Conservation (phyloP, 2,329 filamentous ascomycete genomes). For the Penicillium capsulatum region DNA sequence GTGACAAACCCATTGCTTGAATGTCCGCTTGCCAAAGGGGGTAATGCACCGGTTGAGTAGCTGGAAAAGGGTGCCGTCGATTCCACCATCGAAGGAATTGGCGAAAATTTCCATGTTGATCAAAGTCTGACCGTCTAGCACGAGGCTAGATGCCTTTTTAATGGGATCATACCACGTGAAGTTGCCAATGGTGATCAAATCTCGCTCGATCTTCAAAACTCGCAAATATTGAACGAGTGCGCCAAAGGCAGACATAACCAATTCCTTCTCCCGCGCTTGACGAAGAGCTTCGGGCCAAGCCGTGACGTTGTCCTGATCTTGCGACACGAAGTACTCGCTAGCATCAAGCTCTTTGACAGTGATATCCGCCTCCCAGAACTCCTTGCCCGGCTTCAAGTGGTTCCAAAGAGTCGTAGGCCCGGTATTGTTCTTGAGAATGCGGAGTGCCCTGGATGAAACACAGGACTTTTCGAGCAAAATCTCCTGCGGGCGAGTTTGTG, state of each 20-base stretch:
- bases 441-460: conserved; percentile 80
- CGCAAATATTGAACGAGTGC: conserved; percentile 83
- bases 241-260: conserved; percentile 86
- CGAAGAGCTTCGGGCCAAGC: conserved; percentile 74
- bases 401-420: conserved; percentile 94
- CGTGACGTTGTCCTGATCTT: conserved; percentile 55
- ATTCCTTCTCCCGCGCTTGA: conserved; percentile 69
- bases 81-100: conserved; percentile 82
- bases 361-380: conserved; percentile 86
- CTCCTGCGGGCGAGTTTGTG: conserved; percentile 84
- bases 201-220: conserved; percentile 80
- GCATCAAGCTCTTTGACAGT: conserved; percentile 76
- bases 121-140: conserved; percentile 91
- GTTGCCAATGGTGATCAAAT: conserved; percentile 81
- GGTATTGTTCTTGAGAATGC: conserved; percentile 95
- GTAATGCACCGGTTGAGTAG: conserved; percentile 93
- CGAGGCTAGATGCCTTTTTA: conserved; percentile 78
- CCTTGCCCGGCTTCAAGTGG: conserved; percentile 74
- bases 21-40: conserved; percentile 92
- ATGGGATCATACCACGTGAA: conserved; percentile 93
- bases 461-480: conserved; percentile 82
- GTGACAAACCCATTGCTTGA: conserved; percentile 96
- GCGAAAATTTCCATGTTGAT: conserved; percentile 98
- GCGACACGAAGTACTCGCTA: conserved; percentile 69
- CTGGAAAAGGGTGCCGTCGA: conserved; percentile 81